Base-by-base conservation (phyloP, 1,284 basidiomycete genomes). In the Ganoderma sinense region DNA sequence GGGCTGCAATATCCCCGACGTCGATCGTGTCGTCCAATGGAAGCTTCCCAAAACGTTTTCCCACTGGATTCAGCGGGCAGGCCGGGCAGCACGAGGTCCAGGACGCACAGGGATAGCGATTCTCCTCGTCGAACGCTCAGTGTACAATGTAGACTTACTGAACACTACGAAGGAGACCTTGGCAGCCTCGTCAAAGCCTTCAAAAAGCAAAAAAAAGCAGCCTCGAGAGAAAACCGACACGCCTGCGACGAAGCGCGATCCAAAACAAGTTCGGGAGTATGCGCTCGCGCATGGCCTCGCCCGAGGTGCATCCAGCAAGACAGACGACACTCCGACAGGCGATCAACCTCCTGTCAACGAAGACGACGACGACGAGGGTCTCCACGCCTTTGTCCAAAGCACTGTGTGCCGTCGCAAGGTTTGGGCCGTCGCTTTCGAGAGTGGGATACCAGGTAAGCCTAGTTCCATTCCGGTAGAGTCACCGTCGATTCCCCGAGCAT, bases 11-110 rank as follows among this genome's bases (percentile, higher is more conserved):
- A 62, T 79, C 2, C 70, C 72, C 0, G 76, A 78, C 48, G 69
- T 79, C 13, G 75, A 77, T 23, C 53, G 74, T 13, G 74, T 78
- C 1, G 69, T 79, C 0, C 76, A 76, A 39, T 78, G 76, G 77
- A 78, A 76, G 64, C 64, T 77, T 2, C 75, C 77, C 0, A 45
- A 62, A 5, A 75, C 73, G 4, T 45, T 77, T 1, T 77, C 76
- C 10, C 69, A 72, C 59, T 78, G 74, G 36, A 64, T 78, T 0
- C 78, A 79, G 56, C 74, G 75, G 2, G 75, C 77, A 0, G 76
- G 78, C 0, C 69, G 76, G 0, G 77, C 75, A 0, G 78, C 78
- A 10, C 67, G 77, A 0, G 73, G 67, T 4, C 69, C 31, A 0
- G 58, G 45, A 13, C 65, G 58, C 2, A 67, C 4, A 0, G 78